These are phyloP conservation scores for Parasarocladium wereldwijsianum DNA, from an alignment of 2,329 filamentous ascomycete species.

Conservation along the genomic window DNA sequence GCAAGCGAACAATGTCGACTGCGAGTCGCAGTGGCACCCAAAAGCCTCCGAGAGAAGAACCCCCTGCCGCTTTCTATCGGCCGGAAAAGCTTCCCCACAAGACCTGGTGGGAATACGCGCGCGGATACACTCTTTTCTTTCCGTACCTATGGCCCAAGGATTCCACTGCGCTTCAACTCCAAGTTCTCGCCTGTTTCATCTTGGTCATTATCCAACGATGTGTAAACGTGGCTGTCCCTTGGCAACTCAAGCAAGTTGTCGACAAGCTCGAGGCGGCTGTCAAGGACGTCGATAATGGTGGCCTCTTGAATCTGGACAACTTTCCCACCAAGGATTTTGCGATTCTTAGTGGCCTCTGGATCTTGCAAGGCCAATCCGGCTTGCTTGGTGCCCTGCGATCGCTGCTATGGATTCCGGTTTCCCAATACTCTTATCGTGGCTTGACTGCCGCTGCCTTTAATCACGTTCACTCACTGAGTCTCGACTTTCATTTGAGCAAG, in stretches of 20 bases:
- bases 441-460: constrained; percentile 92
- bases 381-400: constrained; percentile 71
- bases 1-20: constrained; percentile 21
- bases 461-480: constrained; percentile 85
- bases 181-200: constrained; percentile 69
- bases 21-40: constrained; percentile 20
- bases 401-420: constrained; percentile 88
- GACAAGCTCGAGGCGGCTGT: constrained; percentile 45
- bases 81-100: constrained; percentile 74
- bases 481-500: constrained; percentile 94
- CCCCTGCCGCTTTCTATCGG: constrained; percentile 71
- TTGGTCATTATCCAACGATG: constrained; percentile 68
- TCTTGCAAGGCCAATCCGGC: constrained; percentile 81
- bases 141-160: constrained; percentile 94
- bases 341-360: constrained; percentile 50
- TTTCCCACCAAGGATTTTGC: constrained; percentile 21
- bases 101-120: constrained; percentile 92
- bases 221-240: constrained; percentile 76
- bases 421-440: constrained; percentile 91
- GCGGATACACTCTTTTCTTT: constrained; percentile 86
- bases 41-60: constrained; percentile 27
- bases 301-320: constrained; percentile 17
- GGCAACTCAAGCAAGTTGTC: constrained; percentile 70
- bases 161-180: constrained; percentile 53
- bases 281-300: constrained; percentile 28